These are phyloP conservation scores for Saccharomycopsis sp. DNA, from an alignment of 805 yeast genomes.

Conservation along the genomic window DNA sequence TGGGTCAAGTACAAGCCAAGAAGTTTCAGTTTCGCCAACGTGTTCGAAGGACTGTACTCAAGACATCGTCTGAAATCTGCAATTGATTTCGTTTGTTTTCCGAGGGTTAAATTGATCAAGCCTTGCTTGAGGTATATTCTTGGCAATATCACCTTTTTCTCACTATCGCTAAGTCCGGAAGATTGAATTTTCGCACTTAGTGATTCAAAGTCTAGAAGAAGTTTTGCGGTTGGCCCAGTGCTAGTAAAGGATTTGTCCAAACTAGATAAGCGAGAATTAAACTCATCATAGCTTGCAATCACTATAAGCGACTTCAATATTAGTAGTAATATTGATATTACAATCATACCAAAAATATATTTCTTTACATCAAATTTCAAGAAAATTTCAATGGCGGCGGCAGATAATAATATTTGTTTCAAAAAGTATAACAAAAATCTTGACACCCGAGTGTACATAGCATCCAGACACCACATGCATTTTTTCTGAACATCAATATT, in stretches of 20 bases:
- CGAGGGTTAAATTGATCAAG: slow-evolving; percentile 49
- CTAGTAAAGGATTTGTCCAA: slow-evolving; percentile 16
- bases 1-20: slow-evolving; percentile 43
- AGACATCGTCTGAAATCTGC: slow-evolving; percentile 44
- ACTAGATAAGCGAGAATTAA: background rate
- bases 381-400: background rate
- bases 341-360: too few species aligned
- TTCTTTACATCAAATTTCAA: too few species aligned
- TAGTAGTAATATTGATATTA: background rate
- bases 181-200: slow-evolving; percentile 22
- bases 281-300: slow-evolving; percentile 1
- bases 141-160: slow-evolving; percentile 27
- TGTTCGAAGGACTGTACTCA: slow-evolving; percentile 26
- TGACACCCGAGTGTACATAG: too few species aligned
- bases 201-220: slow-evolving; percentile 29
- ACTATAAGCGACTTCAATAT: background rate
- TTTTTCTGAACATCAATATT: too few species aligned
- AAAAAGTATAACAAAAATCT: too few species aligned
- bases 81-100: slow-evolving; percentile 47
- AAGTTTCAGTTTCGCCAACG: slow-evolving; percentile 44
- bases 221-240: slow-evolving; percentile 27
- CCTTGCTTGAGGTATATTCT: slow-evolving; percentile 55
- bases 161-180: background rate
- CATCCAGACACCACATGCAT: too few species aligned
- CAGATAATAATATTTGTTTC: background rate